phyloP scores from a whole-genome alignment of 306 rosid genomes.

The Medicago ruthenica region DNA sequence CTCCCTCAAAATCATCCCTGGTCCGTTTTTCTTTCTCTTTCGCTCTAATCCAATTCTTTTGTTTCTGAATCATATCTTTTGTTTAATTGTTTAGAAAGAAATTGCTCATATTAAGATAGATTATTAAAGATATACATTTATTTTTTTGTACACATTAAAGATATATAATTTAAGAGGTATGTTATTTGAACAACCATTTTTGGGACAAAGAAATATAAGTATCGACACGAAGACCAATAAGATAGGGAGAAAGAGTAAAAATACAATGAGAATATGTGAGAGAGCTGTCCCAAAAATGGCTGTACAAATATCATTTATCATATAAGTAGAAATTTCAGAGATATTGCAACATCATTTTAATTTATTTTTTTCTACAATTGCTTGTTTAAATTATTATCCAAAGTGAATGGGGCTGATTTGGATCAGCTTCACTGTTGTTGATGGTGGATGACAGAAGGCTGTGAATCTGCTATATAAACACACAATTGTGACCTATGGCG shows the following conservation, averaged over 20 bases:
- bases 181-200: no score
- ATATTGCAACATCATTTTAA: background rate
- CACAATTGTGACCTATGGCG: background rate
- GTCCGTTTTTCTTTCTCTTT: conserved; percentile 48
- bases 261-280: no score
- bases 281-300: no score
- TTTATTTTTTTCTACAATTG: background rate
- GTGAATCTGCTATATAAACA: background rate
- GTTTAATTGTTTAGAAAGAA: background rate
- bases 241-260: no score
- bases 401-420: background rate
- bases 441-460: background rate
- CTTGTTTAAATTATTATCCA: background rate
- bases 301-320: no score
- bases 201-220: no score
- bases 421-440: background rate
- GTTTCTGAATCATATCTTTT: background rate
- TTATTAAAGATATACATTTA: no score
- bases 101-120: background rate
- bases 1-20: conserved; percentile 61
- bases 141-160: no score
- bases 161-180: no score
- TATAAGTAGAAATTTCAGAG: background rate
- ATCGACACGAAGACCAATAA: no score
- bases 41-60: background rate